Evolutionary conservation across 2,329 filamentous ascomycete genomes (phyloP), one percentile per base, ranked within the genome.

Genomic region (Pseudovirgaria hyperparasitica): DNA sequence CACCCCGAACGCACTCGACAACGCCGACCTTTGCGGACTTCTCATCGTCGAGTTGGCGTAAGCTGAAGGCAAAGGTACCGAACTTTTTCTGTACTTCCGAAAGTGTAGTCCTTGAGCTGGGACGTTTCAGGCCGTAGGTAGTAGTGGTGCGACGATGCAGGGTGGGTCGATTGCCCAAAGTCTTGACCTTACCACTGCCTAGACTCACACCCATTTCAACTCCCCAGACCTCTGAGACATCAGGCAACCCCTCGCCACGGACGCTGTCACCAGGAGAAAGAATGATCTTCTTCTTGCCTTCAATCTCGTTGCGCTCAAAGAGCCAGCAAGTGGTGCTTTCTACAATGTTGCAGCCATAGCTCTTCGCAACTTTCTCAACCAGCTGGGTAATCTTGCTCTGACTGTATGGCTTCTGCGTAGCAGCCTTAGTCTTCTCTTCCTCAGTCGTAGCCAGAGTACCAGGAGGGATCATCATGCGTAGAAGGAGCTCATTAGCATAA

Each of bases 251-350:
- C 35, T 98, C 90, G 31, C 87, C 87, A 65, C 85, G 92, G 51
- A 80, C 75, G 39, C 82, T 82, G 47, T 94, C 85, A 27, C 76
- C 72, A 18, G 85, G 81, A 14, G 84, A 71, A 31, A 98, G 66
- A 41, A 98, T 90, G 50, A 98, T 93, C 74, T 94, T 96, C 76
- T 94, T 94, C 67, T 79, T 76, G 46, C 82, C 81, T 65, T 98
- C 90, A 39, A 98, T 96, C 60, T 98, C 90, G 60, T 96, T 93
- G 55, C 82, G 81, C 51, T 84, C 85, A 54, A 98, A 96, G 34
- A 84, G 62, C 86, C 90, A 98, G 50, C 82, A 92, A 22, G 90
- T 98, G 37, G 90, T 98, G 69, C 86, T 92, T 71, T 98, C 90
- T 30, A 98, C 84, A 15, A 96, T 63, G 55, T 77, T 92, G 68